phyloP scores from a whole-genome alignment of 129 eudicot species.

The Artemisia tridentata region DNA sequence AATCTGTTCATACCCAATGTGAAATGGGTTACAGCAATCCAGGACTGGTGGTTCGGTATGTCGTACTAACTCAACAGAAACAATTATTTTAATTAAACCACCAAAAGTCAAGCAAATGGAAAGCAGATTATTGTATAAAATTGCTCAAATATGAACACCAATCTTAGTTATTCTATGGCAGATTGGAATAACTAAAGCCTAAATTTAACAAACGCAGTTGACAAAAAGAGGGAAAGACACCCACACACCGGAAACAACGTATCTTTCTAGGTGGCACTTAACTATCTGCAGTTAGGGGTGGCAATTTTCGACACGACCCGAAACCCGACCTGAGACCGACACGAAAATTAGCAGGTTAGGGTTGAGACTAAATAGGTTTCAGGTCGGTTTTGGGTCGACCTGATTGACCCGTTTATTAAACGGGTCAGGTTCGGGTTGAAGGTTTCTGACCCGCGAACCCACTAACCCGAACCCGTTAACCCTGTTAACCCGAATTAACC shows the following conservation, averaged over 20 bases:
- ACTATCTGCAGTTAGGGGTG: too few relatives aligned
- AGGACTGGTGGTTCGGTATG: neutral
- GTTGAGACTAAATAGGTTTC: too few relatives aligned
- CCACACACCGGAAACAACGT: constrained; percentile 16
- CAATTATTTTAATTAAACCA: neutral
- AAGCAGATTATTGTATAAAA: constrained; percentile 3
- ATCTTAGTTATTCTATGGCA: neutral
- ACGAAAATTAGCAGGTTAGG: too few relatives aligned
- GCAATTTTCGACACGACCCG: too few relatives aligned
- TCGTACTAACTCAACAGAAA: constrained; percentile 5
- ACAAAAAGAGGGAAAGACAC: constrained; percentile 2
- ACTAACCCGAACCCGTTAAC: too few relatives aligned
- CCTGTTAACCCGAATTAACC: too few relatives aligned
- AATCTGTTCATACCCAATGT: neutral
- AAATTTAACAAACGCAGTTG: neutral
- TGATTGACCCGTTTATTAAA: too few relatives aligned
- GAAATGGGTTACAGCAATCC: neutral
- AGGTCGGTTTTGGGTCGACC: too few relatives aligned
- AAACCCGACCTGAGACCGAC: too few relatives aligned
- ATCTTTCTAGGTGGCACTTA: constrained; percentile 32
- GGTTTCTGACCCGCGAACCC: too few relatives aligned
- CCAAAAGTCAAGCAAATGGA: neutral
- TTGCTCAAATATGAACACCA: constrained; percentile 5
- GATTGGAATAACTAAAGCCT: constrained; percentile 6
- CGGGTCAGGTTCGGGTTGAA: too few relatives aligned